Evolutionary conservation across 192 early-diverging fungal genomes (phyloP).

Genomic region (Paraglomus brasilianum): DNA sequence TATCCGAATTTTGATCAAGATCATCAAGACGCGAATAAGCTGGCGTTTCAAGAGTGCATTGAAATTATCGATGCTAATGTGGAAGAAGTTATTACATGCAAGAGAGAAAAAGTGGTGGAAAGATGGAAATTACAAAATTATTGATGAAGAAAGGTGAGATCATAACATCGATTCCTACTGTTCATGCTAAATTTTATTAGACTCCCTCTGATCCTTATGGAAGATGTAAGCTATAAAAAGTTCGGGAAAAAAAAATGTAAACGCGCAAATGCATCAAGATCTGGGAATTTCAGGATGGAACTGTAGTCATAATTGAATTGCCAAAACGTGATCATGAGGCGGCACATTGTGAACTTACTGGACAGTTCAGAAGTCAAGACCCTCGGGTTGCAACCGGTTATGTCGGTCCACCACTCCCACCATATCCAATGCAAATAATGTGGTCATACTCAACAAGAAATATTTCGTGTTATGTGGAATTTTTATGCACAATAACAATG

Average conservation of each 20-base stretch:
- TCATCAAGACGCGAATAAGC: not conserved
- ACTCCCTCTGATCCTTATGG: not conserved
- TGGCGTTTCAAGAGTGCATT: not conserved
- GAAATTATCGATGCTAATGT: not conserved
- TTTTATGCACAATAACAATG: too few relatives aligned
- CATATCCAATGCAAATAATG: constrained; percentile 21
- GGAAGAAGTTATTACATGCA: not conserved
- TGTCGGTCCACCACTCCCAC: not conserved
- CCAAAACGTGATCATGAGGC: constrained; percentile 3
- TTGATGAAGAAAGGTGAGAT: not conserved
- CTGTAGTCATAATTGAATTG: constrained; percentile 8
- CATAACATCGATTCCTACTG: not conserved
- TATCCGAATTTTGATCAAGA: not conserved
- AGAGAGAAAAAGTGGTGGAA: constrained; percentile 1
- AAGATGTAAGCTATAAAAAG: not conserved
- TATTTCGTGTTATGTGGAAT: not conserved
- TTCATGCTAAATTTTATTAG: not conserved
- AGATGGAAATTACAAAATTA: not conserved
- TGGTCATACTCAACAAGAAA: constrained; percentile 8
- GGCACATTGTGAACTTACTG: not conserved
- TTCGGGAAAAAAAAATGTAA: constrained; percentile 6
- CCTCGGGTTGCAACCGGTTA: not conserved
- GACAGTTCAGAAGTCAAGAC: not conserved
- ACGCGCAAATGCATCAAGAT: not conserved
- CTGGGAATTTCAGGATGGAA: not conserved